A percentile compares a stretch with the other conserved stretches of the same genome.
Conservation (phyloP, 2,329 filamentous ascomycete species). For the Aspergillus hiratsukae region DNA sequence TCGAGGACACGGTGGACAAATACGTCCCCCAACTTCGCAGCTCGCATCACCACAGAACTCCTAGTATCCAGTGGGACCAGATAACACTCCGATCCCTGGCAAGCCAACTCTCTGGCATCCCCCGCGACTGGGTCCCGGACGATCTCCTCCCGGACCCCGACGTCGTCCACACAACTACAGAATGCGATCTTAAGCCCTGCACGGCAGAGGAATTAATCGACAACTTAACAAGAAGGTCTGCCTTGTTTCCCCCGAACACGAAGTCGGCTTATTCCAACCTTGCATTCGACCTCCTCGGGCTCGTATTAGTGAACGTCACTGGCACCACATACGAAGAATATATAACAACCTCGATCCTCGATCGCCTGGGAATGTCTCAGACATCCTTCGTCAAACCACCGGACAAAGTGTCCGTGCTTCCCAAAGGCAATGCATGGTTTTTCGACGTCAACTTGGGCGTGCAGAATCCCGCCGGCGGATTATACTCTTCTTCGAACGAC, state of each 20-base stretch:
- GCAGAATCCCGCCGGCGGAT: constrained; percentile 30
- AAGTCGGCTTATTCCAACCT: constrained; percentile 26
- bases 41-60: not conserved
- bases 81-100: constrained; percentile 23
- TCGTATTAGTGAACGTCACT: constrained; percentile 23
- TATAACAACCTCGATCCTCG: constrained; percentile 16
- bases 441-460: constrained; percentile 10
- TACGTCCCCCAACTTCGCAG: constrained; percentile 15
- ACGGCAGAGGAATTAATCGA: constrained; percentile 7
- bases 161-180: too few relatives aligned
- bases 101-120: constrained; percentile 23
- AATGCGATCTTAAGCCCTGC: not conserved
- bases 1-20: constrained; percentile 21
- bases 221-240: constrained; percentile 3
- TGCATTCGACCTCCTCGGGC: constrained; percentile 24
- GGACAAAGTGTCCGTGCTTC: constrained; percentile 1
- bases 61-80: constrained; percentile 18
- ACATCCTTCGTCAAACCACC: not conserved
- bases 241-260: constrained; percentile 20
- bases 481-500: constrained; percentile 40
- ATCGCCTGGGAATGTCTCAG: constrained; percentile 12
- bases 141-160: not conserved
- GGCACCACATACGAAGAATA: constrained; percentile 21
- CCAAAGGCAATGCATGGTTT: constrained; percentile 20
- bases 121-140: constrained; percentile 18